A percentile compares a stretch with the other conserved stretches of the same genome.
Conservation (phyloP, 2,329 filamentous ascomycete species). For the Aureobasidium vineae region DNA sequence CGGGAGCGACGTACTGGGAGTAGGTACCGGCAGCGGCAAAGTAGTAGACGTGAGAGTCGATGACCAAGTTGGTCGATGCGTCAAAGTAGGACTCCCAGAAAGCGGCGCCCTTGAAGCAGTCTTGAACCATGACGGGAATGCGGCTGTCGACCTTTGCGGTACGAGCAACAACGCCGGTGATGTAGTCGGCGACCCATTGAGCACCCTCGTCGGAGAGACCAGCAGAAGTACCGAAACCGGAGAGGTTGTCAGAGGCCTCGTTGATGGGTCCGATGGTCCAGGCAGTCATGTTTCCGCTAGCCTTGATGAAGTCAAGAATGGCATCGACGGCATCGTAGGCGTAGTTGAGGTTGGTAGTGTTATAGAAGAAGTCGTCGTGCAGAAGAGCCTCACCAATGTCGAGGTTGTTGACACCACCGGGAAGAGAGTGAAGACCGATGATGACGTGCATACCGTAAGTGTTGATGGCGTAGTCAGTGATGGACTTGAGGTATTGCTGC, state of each 20-base stretch:
- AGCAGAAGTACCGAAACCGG: slow-evolving; percentile 37
- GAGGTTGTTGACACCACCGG: slow-evolving; percentile 37
- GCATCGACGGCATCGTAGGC: slow-evolving; percentile 26
- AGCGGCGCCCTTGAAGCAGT: slow-evolving; percentile 29
- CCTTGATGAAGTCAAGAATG: slow-evolving; percentile 27
- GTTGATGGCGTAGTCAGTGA: slow-evolving; percentile 41
- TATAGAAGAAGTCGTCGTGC: slow-evolving; percentile 41
- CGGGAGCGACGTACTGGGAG: slow-evolving; percentile 28
- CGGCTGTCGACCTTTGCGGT: slow-evolving; percentile 33
- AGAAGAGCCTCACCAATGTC: slow-evolving; percentile 35
- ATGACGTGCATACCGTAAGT: slow-evolving; percentile 42
- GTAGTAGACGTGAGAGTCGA: slow-evolving; percentile 36
- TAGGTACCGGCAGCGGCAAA: slow-evolving; percentile 31
- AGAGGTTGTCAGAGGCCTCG: slow-evolving; percentile 37
- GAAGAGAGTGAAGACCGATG: slow-evolving; percentile 39
- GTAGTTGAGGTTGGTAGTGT: slow-evolving; percentile 38
- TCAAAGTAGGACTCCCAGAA: slow-evolving; percentile 32
- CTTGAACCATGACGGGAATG: slow-evolving; percentile 40
- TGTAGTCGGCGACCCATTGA: slow-evolving; percentile 39
- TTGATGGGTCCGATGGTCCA: slow-evolving; percentile 28
- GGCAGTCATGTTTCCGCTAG: slow-evolving; percentile 13
- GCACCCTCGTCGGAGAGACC: slow-evolving; percentile 36
- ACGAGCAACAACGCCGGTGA: slow-evolving; percentile 34
- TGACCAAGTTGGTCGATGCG: slow-evolving; percentile 31
- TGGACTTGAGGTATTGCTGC: slow-evolving; percentile 34